Evolutionary conservation across 2,329 filamentous ascomycete species (phyloP), one percentile per base, ranked within the genome.

Genomic region (Fonsecaea nubica): DNA sequence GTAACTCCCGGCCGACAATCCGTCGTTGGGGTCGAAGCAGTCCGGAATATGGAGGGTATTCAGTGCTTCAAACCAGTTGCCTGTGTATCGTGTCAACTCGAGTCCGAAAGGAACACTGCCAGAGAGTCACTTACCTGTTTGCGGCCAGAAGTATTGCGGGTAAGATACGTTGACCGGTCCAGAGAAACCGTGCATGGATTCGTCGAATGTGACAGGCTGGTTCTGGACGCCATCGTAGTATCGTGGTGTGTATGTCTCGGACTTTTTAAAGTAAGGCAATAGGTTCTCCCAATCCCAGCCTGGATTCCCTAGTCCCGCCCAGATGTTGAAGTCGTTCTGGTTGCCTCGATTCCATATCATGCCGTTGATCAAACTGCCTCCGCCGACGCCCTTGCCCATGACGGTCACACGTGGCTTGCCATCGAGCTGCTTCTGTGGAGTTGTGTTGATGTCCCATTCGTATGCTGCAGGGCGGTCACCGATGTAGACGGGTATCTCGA

Each of bases 151-250:
- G 61, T 75, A 80, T 35, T 73, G 72, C 2, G 80, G 76, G 71
- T 84, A 85, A 8, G 81, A 83, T 42, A 84, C 76, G 10, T 84
- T 81, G 18, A 86, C 78, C 1, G 84, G 83, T 0, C 85, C 84
- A 2, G 72, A 71, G 6, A 72, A 76, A 8, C 84, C 84, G 53
- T 85, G 76, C 3, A 78, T 75, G 8, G 71, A 72, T n/a, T 72
- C 69, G 56, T 83, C 77, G 52, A 81, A 80, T 2, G 77, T 72
- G 42, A 81, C 76, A 5, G 80, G 77, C 53, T 78, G 74, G 13
- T 74, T 58, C 35, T 76, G 75, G 1, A 80, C 63, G 3, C 73
- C 72, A 12, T 74, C 66, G n/a, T 75, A 77, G 0, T 78, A 79
- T 5, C 71, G 66, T 30, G 76, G 74, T 36, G 82, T 81, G 65